Evolutionary conservation across 163 green algal genomes (phyloP).

Genomic region (Chloroidium sp.): DNA sequence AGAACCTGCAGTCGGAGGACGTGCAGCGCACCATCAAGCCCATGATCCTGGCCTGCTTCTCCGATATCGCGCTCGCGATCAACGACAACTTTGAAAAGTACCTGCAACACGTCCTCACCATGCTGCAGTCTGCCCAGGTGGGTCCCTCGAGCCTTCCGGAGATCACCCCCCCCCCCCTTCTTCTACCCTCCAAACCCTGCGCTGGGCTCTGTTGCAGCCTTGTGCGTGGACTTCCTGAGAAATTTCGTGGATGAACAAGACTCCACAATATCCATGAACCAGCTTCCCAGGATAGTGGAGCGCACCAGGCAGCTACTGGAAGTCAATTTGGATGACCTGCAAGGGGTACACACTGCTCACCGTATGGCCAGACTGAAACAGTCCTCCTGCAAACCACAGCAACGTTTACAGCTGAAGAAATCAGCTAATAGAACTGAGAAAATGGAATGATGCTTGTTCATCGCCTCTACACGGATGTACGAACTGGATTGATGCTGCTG

Average conservation of each 20-base stretch:
- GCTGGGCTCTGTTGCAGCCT: conserved; percentile 21
- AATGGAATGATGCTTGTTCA: too few species aligned
- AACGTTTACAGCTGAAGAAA: too few species aligned
- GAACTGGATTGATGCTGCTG: not conserved
- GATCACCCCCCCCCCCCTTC: not conserved
- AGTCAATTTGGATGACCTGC: conserved; percentile 75
- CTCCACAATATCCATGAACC: conserved; percentile 4
- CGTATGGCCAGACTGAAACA: too few species aligned
- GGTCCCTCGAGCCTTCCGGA: not conserved
- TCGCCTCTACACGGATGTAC: not conserved
- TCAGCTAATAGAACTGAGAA: too few species aligned
- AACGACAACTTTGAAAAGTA: conserved; percentile 67
- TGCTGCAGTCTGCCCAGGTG: conserved; percentile 41
- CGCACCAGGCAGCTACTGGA: conserved; percentile 50
- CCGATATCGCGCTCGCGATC: conserved; percentile 88
- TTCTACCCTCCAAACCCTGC: too few species aligned
- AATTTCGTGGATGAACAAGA: conserved; percentile 47
- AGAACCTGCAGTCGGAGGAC: conserved; percentile 45
- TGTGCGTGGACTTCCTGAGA: conserved; percentile 43
- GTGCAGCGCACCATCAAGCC: conserved; percentile 94
- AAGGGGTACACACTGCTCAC: conserved; percentile 21
- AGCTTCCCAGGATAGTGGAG: conserved; percentile 76
- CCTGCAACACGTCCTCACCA: conserved; percentile 45
- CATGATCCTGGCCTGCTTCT: conserved; percentile 84
- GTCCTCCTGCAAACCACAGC: too few species aligned